Evolutionary conservation across 345 rosid genomes (phyloP).

Genomic region (Brassica juncea): DNA sequence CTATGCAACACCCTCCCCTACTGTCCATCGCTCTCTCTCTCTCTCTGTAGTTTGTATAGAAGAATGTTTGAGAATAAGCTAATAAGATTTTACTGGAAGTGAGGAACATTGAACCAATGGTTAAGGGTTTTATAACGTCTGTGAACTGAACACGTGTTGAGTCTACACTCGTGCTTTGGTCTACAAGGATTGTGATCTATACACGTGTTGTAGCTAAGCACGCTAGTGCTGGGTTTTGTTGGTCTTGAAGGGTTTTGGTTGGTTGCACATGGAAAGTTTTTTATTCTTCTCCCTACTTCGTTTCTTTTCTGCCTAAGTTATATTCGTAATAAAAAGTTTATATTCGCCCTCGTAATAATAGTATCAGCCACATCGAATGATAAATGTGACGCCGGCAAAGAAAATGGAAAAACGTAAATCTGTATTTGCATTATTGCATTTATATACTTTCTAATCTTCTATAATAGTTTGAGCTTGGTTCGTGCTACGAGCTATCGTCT

Average conservation of each 20-base stretch:
- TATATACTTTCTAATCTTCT: background rate
- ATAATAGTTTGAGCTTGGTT: background rate
- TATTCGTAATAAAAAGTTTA: background rate
- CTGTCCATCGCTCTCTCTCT: slow-evolving; percentile 39
- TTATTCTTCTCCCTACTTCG: background rate
- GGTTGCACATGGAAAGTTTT: slow-evolving; percentile 31
- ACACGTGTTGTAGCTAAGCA: slow-evolving; percentile 27
- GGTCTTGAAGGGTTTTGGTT: slow-evolving; percentile 26
- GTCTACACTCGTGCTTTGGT: slow-evolving; percentile 26
- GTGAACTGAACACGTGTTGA: slow-evolving; percentile 24
- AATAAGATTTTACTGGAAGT: slow-evolving; percentile 16
- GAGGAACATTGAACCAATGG: slow-evolving; percentile 14
- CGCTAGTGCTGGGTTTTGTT: slow-evolving; percentile 28
- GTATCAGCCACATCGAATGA: background rate
- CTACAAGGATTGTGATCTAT: background rate
- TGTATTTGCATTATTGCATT: background rate
- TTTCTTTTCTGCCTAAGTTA: background rate
- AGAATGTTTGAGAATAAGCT: background rate
- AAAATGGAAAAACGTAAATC: background rate
- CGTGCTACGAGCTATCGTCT: background rate
- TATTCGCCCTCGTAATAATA: background rate
- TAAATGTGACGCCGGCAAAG: background rate
- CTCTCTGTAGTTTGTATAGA: background rate
- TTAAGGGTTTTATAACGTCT: slow-evolving; percentile 25
- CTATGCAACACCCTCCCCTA: slow-evolving; percentile 79